Percentiles rank a stretch among this genome's conserved stretches.
Evolutionary conservation across 495 filamentous ascomycete species (phyloP).

Genomic region (Pseudoneurospora amorphoporcata): DNA sequence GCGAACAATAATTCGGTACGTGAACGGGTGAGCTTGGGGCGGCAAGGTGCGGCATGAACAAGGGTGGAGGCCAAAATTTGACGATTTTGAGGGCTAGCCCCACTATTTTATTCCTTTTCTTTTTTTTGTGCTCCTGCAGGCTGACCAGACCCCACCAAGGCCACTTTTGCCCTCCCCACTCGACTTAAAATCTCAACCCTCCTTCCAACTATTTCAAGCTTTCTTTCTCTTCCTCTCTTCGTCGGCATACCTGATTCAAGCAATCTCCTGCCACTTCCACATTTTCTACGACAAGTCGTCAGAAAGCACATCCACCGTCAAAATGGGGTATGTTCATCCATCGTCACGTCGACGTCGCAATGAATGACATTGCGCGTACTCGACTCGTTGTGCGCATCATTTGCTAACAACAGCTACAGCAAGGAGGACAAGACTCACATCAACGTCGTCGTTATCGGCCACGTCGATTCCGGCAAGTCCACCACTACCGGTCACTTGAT

Average conservation of each 20-base stretch:
- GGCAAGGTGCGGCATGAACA: slow-evolving; percentile 16
- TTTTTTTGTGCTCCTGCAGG: slow-evolving; percentile 8
- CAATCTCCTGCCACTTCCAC: slow-evolving; percentile 27
- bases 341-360: neutral
- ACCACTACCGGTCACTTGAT: slow-evolving; percentile 94
- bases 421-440: slow-evolving; percentile 81
- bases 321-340: slow-evolving; percentile 20
- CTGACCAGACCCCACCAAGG: slow-evolving; percentile 11
- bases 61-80: neutral
- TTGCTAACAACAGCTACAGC: slow-evolving; percentile 36
- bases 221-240: slow-evolving; percentile 21
- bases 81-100: slow-evolving; percentile 18
- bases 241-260: slow-evolving; percentile 30
- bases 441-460: slow-evolving; percentile 98
- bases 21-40: slow-evolving; percentile 2
- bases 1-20: neutral
- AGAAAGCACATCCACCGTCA: slow-evolving; percentile 14
- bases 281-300: slow-evolving; percentile 15
- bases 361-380: neutral
- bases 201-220: slow-evolving; percentile 9
- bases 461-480: slow-evolving; percentile 99
- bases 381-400: neutral
- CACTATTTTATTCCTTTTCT: slow-evolving; percentile 17
- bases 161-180: slow-evolving; percentile 13
- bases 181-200: slow-evolving; percentile 24